Evolutionary conservation across 768 basidiomycete genomes (phyloP), one percentile per base, ranked within the genome.

Genomic region (Jaapia argillacea): DNA sequence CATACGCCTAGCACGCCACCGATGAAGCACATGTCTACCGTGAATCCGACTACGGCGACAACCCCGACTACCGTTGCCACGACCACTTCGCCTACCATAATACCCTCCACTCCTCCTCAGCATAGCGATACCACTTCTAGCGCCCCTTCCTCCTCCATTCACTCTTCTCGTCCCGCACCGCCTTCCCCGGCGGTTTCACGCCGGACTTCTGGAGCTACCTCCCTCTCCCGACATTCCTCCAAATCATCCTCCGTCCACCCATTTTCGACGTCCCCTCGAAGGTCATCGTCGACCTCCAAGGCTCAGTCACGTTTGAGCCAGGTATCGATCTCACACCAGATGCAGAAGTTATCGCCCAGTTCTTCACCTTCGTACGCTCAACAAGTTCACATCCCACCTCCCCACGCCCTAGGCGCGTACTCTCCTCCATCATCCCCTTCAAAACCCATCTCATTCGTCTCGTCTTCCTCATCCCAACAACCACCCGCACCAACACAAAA

Each of bases 151-250:
- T 45, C 52, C 4, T 37, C 38, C 40, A 41, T 48, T n/a, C 48
- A 48, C 35, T 33, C 41, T 27, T 41, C 44, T 1, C 74, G 79
- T 4, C 78, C 77, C 25, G 79, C 79, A 0, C 79, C 80, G 0
- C 73, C 73, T 3, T 80, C 77, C 1, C 79, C 79, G 13, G 73
- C 67, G 0, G 44, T 66, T 4, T 76, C 75, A 0, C 69, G 75
- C 26, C 65, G 70, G 21, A 50, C 65, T 4, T 69, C 68, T 14
- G 54, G 53, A 46, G 25, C 27, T 53, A 65, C 43, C 63, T 67
- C 4, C 72, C 68, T 6, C 62, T 61, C 42, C 49, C 62, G 43
- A 73, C 69, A 48, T 55, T 53, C 46, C 56, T 72, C 13, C 48
- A 45, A 21, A 48, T 60, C 40, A 45, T 71, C 56, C 44, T 53